Evolutionary conservation across 345 rosid species (phyloP), one percentile per base, ranked within the genome.

Genomic region (Melastoma malabathricum): DNA sequence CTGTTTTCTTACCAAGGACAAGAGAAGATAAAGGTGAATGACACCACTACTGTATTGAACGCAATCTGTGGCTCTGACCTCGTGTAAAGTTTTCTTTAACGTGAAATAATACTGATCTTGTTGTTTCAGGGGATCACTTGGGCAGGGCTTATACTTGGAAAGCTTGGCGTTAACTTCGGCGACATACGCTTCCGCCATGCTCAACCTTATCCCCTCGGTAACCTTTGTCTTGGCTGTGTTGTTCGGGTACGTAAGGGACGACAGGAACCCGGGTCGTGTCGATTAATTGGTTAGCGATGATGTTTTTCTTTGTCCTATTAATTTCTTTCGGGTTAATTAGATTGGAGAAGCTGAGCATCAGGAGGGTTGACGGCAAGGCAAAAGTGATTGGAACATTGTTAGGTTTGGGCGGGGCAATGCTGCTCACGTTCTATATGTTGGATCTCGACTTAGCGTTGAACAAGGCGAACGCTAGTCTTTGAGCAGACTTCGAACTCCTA

Each of bases 321-420:
- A n/a, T 22, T 22, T 22, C 4, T 22, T 22, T 22, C 4, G 25
- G 25, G 25, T 22, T 22, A 1, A 1, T 10, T 25, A 31, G 85
- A 55, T 27, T 75, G 55, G 86, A 83, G 72, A 79, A 57, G 49
- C 18, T 71, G 48, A 63, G 51, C 16, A 13, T 72, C 4, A 57
- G 65, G 18, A 71, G 63, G 0, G 9, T 3, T 0, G 68, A 64
- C 10, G 86, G 89, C 5, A 68, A 61, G 58, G 84, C 83, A 3
- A 83, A 72, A 34, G 69, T 70, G 12, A 4, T 52, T 2, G 89
- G 84, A 10, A 79, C 81, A 38, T 3, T 74, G 18, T 1, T 64
- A 2, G 77, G 86, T 14, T 61, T 83, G 8, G 75, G 69, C 5
- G 87, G 80, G 6, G 82, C 81, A 8, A 81, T 77, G 84, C 46